Evolutionary conservation across 208 protist species (phyloP).

Genomic region (Angomonas deanei): DNA sequence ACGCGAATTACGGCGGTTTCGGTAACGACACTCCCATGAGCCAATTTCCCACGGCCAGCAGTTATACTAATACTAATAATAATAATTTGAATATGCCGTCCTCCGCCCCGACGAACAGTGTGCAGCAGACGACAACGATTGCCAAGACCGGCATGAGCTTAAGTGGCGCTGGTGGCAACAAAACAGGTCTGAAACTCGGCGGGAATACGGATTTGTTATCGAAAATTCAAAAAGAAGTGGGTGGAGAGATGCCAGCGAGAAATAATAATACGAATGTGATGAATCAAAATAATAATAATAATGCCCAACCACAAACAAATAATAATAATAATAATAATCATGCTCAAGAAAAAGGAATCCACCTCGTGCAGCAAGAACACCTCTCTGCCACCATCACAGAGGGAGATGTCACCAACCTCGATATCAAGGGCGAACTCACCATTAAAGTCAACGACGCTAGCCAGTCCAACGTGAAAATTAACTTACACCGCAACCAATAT

Average conservation of each 20-base stretch:
- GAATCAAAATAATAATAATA: not conserved
- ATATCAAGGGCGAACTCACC: constrained; percentile 74
- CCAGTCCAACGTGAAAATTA: constrained; percentile 42
- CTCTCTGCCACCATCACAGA: constrained; percentile 56
- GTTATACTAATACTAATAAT: not conserved
- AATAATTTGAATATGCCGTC: not conserved
- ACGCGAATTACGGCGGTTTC: constrained; percentile 73
- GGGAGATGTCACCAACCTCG: constrained; percentile 35
- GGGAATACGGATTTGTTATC: constrained; percentile 66
- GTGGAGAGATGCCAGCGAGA: constrained; percentile 1
- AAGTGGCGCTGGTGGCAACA: constrained; percentile 15
- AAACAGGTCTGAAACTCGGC: constrained; percentile 2
- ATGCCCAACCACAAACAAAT: not conserved
- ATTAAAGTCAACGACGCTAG: constrained; percentile 65
- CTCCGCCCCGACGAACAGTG: not conserved
- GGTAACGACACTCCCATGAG: constrained; percentile 34
- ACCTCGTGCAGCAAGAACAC: constrained; percentile 61
- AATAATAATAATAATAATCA: no score
- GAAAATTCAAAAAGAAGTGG: constrained; percentile 78
- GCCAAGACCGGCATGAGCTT: constrained; percentile 62
- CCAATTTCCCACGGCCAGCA: not conserved
- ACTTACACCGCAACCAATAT: constrained; percentile 12
- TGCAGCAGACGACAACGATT: constrained; percentile 9
- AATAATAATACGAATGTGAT: not conserved
- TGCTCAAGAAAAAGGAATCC: constrained; percentile 19